phyloP scores from a whole-genome alignment of 768 basidiomycete species.

The Tulasnella sp. region DNA sequence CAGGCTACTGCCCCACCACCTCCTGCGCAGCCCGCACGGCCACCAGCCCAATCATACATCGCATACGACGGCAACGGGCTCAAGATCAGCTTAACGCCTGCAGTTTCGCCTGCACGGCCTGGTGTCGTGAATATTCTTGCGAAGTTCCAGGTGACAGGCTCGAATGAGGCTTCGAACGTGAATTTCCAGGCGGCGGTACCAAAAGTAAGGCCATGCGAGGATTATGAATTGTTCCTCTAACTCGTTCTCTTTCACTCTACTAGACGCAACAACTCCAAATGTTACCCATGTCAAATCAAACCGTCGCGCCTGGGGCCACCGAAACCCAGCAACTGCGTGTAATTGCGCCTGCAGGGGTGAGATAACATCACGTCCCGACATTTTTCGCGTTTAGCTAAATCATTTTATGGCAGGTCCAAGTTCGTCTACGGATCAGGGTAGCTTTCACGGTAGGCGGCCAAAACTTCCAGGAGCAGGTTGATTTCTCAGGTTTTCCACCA shows the following conservation, averaged over 20 bases:
- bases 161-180: constrained; percentile 43
- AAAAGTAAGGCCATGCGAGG: constrained; percentile 41
- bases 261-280: constrained; percentile 96
- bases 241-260: background rate
- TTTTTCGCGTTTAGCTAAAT: background rate
- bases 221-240: background rate
- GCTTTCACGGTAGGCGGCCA: constrained; percentile 60
- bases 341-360: constrained; percentile 73
- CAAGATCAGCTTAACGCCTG: constrained; percentile 80
- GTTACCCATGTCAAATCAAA: constrained; percentile 89
- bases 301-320: constrained; percentile 58
- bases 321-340: constrained; percentile 97
- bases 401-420: constrained; percentile 43
- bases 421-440: constrained; percentile 80
- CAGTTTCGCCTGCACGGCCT: constrained; percentile 66
- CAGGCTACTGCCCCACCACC: constrained; percentile 20
- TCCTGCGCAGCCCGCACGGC: constrained; percentile 31
- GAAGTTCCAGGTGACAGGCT: constrained; percentile 62
- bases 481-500: constrained; percentile 81
- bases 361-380: constrained; percentile 24
- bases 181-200: constrained; percentile 98
- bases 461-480: constrained; percentile 79
- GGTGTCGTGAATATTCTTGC: constrained; percentile 86
- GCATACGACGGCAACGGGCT: constrained; percentile 91
- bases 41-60: constrained; percentile 58